These are phyloP conservation scores for Pseudofabraea citricarpa DNA, from an alignment of 2,329 filamentous ascomycete species.

Conservation along the genomic window DNA sequence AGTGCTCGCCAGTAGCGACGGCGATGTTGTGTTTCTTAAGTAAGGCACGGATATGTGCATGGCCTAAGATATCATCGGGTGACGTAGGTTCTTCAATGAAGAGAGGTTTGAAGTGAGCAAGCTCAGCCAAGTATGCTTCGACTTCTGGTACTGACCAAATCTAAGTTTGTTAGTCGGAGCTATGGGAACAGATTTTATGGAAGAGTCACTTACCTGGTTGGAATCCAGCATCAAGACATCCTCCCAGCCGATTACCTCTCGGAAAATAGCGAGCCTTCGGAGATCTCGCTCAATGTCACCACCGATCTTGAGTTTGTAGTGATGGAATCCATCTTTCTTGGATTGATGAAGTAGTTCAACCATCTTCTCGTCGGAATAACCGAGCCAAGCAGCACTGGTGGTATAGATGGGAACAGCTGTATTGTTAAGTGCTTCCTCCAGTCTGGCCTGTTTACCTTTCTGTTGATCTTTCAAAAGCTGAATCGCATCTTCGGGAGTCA, in stretches of 20 bases:
- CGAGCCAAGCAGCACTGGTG: constrained; percentile 87
- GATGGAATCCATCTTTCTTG: constrained; percentile 68
- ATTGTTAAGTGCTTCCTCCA: constrained; percentile 68
- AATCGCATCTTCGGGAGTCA: constrained; percentile 80
- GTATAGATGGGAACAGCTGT: constrained; percentile 86
- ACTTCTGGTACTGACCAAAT: constrained; percentile 91
- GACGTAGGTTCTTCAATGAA: constrained; percentile 94
- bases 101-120: constrained; percentile 81
- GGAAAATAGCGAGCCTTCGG: constrained; percentile 65
- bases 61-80: constrained; percentile 84
- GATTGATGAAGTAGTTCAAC: constrained; percentile 68
- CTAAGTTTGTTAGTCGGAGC: too few relatives aligned
- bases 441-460: constrained; percentile 62
- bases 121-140: constrained; percentile 78
- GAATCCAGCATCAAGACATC: constrained; percentile 88
- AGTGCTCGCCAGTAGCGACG: constrained; percentile 92
- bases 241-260: constrained; percentile 78
- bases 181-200: not conserved
- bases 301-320: constrained; percentile 93
- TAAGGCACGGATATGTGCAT: constrained; percentile 79
- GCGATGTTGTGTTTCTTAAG: constrained; percentile 71
- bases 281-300: constrained; percentile 67
- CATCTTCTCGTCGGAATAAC: constrained; percentile 86
- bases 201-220: constrained; percentile 58
- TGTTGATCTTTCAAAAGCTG: constrained; percentile 63